Evolutionary conservation across 441 rosid species (phyloP), one percentile per base, ranked within the genome.

Genomic region (Macaranga tanarius): DNA sequence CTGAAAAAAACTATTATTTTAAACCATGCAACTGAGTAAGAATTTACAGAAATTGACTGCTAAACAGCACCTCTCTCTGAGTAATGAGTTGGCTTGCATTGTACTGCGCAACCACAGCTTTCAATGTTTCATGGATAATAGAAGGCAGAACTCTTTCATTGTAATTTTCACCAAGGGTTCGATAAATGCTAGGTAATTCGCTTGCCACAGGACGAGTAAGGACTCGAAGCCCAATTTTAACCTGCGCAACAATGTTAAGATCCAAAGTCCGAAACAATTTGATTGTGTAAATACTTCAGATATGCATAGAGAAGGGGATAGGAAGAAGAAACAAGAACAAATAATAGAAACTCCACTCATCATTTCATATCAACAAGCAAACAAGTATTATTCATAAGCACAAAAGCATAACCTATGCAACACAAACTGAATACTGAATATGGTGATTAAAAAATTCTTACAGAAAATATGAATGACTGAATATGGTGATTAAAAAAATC

Each of bases 31-130:
- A 52, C 2, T 6, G 17, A 19, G n/a, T 20, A 25, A 51, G 15
- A 55, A 17, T 44, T 44, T 25, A 10, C 7, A 54, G 25, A 25
- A 44, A 25, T 3, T 38, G 61, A 20, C 10, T 19, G 22, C 50
- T 23, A 9, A 38, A 38, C 28, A 22, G 68, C 64, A 92, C 98
- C 95, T 93, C 98, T 82, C 97, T 84, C 79, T 89, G 94, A 65
- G 98, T 91, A 73, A 93, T 92, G 73, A 93, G 96, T 81, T 93
- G 98, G 79, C 97, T 93, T 54, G 98, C 98, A 85, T 93, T 93
- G 84, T 90, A 92, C 80, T 88, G 98, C 7, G 98, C 97, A 78
- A 93, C 97, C 64, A 93, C 97, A 31, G 95, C 87, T 83, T 93
- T 93, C 85, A 93, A 79, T 67, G 98, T 93, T 81, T 93, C 98